Evolutionary conservation across 2,329 filamentous ascomycete genomes (phyloP).

Genomic region (Colletotrichum magnum): DNA sequence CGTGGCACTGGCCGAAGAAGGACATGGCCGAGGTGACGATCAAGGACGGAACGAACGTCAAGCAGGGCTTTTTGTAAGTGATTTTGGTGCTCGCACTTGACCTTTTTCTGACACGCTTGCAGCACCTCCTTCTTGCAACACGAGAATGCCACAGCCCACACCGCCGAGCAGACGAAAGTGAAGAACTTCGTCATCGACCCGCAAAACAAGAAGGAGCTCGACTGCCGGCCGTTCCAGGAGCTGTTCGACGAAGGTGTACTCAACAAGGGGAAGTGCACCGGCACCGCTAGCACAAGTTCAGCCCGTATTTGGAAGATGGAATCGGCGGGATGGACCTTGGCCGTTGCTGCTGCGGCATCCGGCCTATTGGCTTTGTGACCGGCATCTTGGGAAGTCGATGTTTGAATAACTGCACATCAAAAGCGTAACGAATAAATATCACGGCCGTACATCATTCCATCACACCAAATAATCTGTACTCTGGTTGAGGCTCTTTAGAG

Average conservation of each 20-base stretch:
- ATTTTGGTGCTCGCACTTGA: not conserved
- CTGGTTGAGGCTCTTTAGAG: too few relatives aligned
- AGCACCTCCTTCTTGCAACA: conserved; percentile 1
- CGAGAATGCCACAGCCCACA: conserved; percentile 4
- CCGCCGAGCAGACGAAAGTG: not conserved
- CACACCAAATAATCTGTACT: too few relatives aligned
- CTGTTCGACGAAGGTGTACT: not conserved
- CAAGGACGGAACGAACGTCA: not conserved
- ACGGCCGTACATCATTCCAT: too few relatives aligned
- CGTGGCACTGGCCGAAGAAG: conserved; percentile 15
- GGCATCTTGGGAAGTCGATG: too few relatives aligned
- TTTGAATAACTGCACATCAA: too few relatives aligned
- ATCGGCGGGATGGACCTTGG: not conserved
- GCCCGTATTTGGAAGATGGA: not conserved
- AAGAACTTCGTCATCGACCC: not conserved
- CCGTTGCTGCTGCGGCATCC: not conserved
- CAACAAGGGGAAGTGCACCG: not conserved
- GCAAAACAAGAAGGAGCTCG: not conserved
- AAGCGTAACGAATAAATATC: too few relatives aligned
- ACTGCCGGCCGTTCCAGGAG: not conserved
- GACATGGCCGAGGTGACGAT: not conserved
- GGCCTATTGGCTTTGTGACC: too few relatives aligned
- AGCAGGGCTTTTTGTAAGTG: not conserved
- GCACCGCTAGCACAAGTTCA: not conserved
- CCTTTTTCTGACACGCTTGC: not conserved